These are phyloP conservation scores for Corymbia calophylla DNA, from an alignment of 441 rosid species.

Conservation along the genomic window DNA sequence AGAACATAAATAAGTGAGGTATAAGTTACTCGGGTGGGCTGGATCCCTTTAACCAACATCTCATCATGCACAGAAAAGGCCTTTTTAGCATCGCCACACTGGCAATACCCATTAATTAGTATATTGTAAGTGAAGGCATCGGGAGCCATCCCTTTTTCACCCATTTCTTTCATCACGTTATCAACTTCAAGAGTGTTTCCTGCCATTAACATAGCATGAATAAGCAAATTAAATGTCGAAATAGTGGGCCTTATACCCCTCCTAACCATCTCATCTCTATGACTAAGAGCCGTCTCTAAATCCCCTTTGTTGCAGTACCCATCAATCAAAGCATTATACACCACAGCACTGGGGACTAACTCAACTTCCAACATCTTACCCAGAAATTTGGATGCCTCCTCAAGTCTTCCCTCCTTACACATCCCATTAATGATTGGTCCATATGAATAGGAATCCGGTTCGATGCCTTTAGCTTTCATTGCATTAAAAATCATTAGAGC, in stretches of 20 bases:
- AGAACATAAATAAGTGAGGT: slow-evolving; percentile 71
- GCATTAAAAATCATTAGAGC: slow-evolving; percentile 52
- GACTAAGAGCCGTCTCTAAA: slow-evolving; percentile 53
- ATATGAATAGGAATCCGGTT: slow-evolving; percentile 66
- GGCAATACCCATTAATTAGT: slow-evolving; percentile 71
- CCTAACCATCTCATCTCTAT: slow-evolving; percentile 70
- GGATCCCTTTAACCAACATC: slow-evolving; percentile 56
- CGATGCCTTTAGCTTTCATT: slow-evolving; percentile 57
- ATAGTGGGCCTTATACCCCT: slow-evolving; percentile 56
- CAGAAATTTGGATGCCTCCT: slow-evolving; percentile 48
- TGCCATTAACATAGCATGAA: slow-evolving; percentile 78
- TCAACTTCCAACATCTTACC: slow-evolving; percentile 56
- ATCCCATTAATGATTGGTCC: slow-evolving; percentile 65
- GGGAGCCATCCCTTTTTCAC: slow-evolving; percentile 41
- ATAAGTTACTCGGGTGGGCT: slow-evolving; percentile 65
- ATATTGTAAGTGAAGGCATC: slow-evolving; percentile 79
- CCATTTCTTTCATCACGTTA: slow-evolving; percentile 54
- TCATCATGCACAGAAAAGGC: slow-evolving; percentile 64
- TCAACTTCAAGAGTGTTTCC: slow-evolving; percentile 54
- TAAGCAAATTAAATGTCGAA: slow-evolving; percentile 72
- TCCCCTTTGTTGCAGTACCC: slow-evolving; percentile 61
- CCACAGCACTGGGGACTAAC: slow-evolving; percentile 65
- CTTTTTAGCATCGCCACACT: slow-evolving; percentile 58
- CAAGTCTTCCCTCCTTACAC: slow-evolving; percentile 69
- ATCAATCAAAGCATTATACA: slow-evolving; percentile 75